Evolutionary conservation across 148 eudicot species (phyloP), one percentile per base, ranked within the genome.

Genomic region (Vaccinium myrtillus): DNA sequence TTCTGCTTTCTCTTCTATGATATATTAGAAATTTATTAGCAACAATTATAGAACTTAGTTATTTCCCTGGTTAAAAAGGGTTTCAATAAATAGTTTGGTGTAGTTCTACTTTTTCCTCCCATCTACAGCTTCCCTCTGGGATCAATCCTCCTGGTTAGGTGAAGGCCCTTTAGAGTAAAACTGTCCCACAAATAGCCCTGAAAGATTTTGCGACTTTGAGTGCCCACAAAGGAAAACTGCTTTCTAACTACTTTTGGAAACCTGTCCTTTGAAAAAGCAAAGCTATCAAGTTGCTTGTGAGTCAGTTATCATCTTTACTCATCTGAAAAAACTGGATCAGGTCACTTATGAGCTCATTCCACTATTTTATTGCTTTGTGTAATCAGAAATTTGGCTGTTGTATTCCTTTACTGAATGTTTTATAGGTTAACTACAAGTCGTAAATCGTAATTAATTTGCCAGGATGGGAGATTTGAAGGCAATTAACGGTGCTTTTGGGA

Each of bases 381-480:
- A 30, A 23, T 36, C 53, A 43, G n/a, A 48, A n/a, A 43, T 15
- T 30, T 43, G 19, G 23, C 21, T 56, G 30, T 65, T 81, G 39
- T 49, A 43, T 16, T 39, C 74, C 46, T 65, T 81, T 25, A n/a
- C 48, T 1, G 48, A 82, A 25, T 49, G 75, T 27, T 70, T 70
- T 63, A 12, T 70, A 71, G 49, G 18, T 82, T 70, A 51, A 54
- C n/a, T 67, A 8, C 13, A 53, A 27, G 63, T 39, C 50, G 7
- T 70, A 30, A 10, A 10, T 23, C 7, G 5, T 67, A 18, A 49
- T 48, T 69, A 53, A 82, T 69, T 30, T 90, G 85, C 77, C 91
- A 96, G 98, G 96, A 85, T 91, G 82, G 90, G 89, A 39, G 87
- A 87, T 79, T 71, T 51, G 73, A 91, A 89, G 83, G 71, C 83